Evolutionary conservation across 176 grass and related monocot species (phyloP), one percentile per base, ranked within the genome.

Genomic region (Oryza officinalis): DNA sequence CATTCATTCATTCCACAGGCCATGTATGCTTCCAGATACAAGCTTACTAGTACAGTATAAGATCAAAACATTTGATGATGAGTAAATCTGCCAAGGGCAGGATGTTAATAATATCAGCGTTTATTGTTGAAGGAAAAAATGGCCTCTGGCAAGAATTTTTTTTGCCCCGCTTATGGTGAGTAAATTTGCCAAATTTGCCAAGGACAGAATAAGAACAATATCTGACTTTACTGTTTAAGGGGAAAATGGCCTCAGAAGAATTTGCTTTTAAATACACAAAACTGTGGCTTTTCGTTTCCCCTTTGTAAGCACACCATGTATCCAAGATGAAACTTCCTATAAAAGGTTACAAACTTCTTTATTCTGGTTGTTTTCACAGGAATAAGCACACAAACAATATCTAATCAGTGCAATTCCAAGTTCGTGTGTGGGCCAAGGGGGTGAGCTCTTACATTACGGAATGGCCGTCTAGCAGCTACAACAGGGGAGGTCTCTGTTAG

Each of bases 401-500:
- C 10, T 57, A 75, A 75, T n/a, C 5, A 47, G 17, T n/a, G 10
- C 17, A 46, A 74, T 52, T 22, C 30, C 47, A 57, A 74, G 25
- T 73, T 40, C 20, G 31, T 3, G 7, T 0, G 6, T 57, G 52
- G 52, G 17, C 7, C 14, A 8, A 8, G 52, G 52, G 47, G 57
- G 60, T 30, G 44, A 25, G 59, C 81, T 76, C 80, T 89, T 91
- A 98, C 96, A 90, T 98, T 98, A 76, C 79, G 92, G 67, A 67
- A 86, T 82, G 96, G 96, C 6, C 76, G 80, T 85, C 96, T 94
- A 77, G 80, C 85, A 72, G 93, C 96, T 65, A 87, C 72, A 84
- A 87, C 92, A 80, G 96, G 96, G 80, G 96, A 98, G 66, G 96
- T 98, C 75, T 98, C 96, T 84, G 96, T 98, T 76, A 95, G 81